These are phyloP conservation scores for Dryadomyces quercivorus DNA, from an alignment of 2,329 filamentous ascomycete genomes.

Conservation along the genomic window DNA sequence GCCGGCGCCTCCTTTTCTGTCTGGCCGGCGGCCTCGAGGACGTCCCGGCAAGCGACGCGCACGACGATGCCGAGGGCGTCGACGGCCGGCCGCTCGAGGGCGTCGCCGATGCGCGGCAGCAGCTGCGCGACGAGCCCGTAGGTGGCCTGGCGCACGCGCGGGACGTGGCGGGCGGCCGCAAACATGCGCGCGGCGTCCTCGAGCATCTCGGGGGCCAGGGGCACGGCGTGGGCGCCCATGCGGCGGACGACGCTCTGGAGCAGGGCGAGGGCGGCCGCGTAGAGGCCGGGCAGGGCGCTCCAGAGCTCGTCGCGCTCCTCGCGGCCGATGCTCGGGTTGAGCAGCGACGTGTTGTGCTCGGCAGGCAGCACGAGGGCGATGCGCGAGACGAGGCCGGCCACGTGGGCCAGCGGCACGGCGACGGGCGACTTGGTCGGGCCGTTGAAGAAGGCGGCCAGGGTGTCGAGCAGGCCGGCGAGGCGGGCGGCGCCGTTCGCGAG, in stretches of 20 bases:
- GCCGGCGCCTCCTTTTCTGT: conserved; percentile 22
- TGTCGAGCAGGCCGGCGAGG: conserved; percentile 50
- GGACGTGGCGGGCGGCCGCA: conserved; percentile 38
- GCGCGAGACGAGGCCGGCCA: conserved; percentile 59
- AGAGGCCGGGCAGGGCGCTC: conserved; percentile 59
- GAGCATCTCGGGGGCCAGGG: conserved; percentile 51
- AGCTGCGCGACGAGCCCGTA: conserved; percentile 50
- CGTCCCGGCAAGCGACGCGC: conserved; percentile 60
- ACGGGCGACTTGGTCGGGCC: conserved; percentile 54
- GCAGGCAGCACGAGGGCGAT: conserved; percentile 53
- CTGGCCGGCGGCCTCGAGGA: conserved; percentile 46
- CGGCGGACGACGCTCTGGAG: conserved; percentile 44
- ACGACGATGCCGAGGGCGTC: conserved; percentile 50
- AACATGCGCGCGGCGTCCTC: conserved; percentile 66
- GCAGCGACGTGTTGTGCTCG: conserved; percentile 40
- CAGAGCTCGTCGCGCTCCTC: conserved; percentile 77
- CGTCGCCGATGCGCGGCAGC: conserved; percentile 49
- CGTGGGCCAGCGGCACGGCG: conserved; percentile 50
- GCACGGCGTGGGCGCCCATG: conserved; percentile 42
- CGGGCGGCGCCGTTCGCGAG: conserved; percentile 62
- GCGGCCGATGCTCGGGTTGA: conserved; percentile 60
- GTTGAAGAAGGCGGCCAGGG: conserved; percentile 51
- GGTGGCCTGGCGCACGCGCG: conserved; percentile 42
- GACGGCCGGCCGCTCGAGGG: conserved; percentile 53
- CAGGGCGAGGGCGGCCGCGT: conserved; percentile 56